Evolutionary conservation across 2,329 filamentous ascomycete genomes (phyloP).

Genomic region (Chalara sp.): DNA sequence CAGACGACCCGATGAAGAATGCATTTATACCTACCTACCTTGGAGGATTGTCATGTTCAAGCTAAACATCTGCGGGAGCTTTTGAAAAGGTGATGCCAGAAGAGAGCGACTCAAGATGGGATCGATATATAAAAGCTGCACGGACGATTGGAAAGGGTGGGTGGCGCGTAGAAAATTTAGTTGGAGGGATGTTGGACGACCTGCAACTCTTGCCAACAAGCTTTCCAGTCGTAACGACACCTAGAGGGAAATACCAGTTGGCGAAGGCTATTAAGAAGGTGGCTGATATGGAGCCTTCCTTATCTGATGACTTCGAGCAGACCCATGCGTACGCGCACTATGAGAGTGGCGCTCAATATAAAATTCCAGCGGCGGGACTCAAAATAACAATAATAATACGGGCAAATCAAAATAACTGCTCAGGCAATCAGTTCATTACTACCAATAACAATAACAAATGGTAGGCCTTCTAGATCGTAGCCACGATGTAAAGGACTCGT

Average conservation of each 20-base stretch:
- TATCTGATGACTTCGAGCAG: slow-evolving; percentile 4
- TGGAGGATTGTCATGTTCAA: slow-evolving; percentile 7
- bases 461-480: slow-evolving; percentile 6
- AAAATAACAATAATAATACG: slow-evolving; percentile 4
- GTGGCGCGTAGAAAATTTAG: slow-evolving; percentile 7
- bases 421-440: slow-evolving; percentile 4
- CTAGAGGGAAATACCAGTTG: slow-evolving; percentile 8
- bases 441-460: slow-evolving; percentile 1
- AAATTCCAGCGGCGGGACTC: slow-evolving; percentile 3
- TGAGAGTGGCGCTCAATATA: slow-evolving; percentile 8
- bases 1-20: slow-evolving; percentile 4
- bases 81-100: slow-evolving; percentile 10
- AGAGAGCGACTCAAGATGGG: slow-evolving; percentile 6
- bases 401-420: not conserved
- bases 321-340: slow-evolving; percentile 1
- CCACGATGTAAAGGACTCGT: not conserved
- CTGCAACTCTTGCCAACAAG: slow-evolving; percentile 11
- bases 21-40: slow-evolving; percentile 3
- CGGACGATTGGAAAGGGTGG: slow-evolving; percentile 10
- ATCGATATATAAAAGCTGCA: slow-evolving; percentile 12
- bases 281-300: slow-evolving; percentile 6
- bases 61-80: slow-evolving; percentile 8
- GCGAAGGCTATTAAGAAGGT: slow-evolving; percentile 10
- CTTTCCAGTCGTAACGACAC: slow-evolving; percentile 5
- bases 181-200: slow-evolving; percentile 9